Conservation (phyloP, 2,329 filamentous ascomycete genomes). For the Fusarium liriodendri region DNA sequence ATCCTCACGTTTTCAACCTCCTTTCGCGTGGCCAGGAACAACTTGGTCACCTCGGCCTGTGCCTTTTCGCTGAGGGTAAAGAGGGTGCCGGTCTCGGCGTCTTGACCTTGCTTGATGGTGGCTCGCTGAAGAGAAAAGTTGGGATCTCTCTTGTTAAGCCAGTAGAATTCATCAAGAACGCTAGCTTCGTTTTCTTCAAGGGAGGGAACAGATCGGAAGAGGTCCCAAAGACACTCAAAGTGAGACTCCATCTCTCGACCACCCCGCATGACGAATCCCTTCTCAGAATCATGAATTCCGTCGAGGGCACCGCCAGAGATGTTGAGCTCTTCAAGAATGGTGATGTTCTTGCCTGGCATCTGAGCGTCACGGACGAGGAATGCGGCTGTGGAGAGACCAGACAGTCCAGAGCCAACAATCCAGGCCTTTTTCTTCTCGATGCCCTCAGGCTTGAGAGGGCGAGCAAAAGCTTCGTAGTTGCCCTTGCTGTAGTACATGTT, state of each 20-base stretch:
- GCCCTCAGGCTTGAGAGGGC: conserved; percentile 27
- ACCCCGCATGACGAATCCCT: conserved; percentile 43
- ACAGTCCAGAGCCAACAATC: conserved; percentile 23
- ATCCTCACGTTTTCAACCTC: conserved; percentile 19
- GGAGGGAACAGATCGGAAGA: conserved; percentile 46
- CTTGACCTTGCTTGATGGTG: conserved; percentile 43
- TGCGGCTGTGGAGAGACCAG: conserved; percentile 24
- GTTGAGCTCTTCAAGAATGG: conserved; percentile 23
- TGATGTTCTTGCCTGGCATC: conserved; percentile 28
- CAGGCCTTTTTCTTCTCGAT: conserved; percentile 25
- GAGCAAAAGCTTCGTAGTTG: conserved; percentile 26
- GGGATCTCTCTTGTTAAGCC: conserved; percentile 42
- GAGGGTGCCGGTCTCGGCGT: conserved; percentile 36
- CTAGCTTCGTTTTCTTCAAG: conserved; percentile 42
- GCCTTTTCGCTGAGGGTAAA: conserved; percentile 45
- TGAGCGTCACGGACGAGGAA: conserved; percentile 27
- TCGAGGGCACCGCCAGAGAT: conserved; percentile 22
- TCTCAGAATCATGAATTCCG: conserved; percentile 22
- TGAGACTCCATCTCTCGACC: conserved; percentile 45
- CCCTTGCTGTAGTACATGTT: conserved; percentile 27
- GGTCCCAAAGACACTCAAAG: conserved; percentile 43
- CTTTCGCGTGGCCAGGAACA: conserved; percentile 25
- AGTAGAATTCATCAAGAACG: conserved; percentile 47
- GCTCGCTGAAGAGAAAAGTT: conserved; percentile 44
- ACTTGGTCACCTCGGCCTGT: conserved; percentile 32